Base-by-base conservation (phyloP, 2,329 filamentous ascomycete genomes). In the Diaporthe humulicola region DNA sequence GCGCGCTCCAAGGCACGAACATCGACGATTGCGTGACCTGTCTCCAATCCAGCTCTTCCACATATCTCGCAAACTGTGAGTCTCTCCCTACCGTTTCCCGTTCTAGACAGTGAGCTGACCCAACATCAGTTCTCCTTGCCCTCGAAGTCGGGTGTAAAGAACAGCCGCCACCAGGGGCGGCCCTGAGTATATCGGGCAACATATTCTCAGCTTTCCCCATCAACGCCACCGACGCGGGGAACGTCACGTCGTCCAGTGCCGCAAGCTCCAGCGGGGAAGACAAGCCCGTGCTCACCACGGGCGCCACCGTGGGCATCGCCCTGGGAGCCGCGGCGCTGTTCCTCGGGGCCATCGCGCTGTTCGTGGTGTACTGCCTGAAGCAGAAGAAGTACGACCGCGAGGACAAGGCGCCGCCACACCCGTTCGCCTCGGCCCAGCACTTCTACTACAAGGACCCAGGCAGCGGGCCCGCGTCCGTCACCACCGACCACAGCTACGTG, bases 301-400 rank as follows among this genome's bases (percentile, higher is more conserved):
- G 87, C 2, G 86, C 87, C n/a, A 88, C 90, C 22, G 87, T 87
- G 0, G 89, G 89, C 25, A 90, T 91, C 60, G 85, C 84, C 0
- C 80, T 90, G 0, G 89, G 87, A 17, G 85, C 84, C 9, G 82
- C 83, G 0, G 81, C 88, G 0, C 78, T 86, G 2, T 79, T 90
- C 4, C 45, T 88, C 8, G 83, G 86, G 0, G 84, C 83, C 3
- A 76, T 82, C 0, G 84, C 80, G 3, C 82, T 91, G 1, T 86
- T 90, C 69, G 77, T 84, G 70, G 76, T 90, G 1, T 87, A 91
- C 80, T 88, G 86, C 77, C 84, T 86, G 10, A 84, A 83, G 28
- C 85, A 88, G 76, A 83, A 83, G 56, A 79, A 79, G 28, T 81
- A 81, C 50, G 77, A 80, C 8, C 77, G 79, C 30, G 78, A 81